These are phyloP conservation scores for Vanrija humicola DNA, from an alignment of 1,284 basidiomycete species.

Conservation along the genomic window DNA sequence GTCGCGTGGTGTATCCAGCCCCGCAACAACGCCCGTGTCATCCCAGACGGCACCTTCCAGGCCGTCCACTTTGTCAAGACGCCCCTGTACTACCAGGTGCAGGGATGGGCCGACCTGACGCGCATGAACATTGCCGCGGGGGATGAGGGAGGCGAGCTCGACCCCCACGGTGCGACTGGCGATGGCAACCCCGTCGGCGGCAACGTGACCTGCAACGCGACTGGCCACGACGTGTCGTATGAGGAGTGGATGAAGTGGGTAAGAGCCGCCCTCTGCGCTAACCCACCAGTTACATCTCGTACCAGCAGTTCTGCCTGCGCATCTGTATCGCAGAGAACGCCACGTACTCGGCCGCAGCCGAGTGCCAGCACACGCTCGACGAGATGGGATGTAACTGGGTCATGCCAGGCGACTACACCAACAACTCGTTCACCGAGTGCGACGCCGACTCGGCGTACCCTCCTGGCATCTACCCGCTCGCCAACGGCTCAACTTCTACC, in stretches of 20 bases:
- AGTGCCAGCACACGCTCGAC: slow-evolving; percentile 48
- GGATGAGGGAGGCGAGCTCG: slow-evolving; percentile 53
- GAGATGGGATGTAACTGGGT: slow-evolving; percentile 51
- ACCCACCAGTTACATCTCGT: slow-evolving; percentile 45
- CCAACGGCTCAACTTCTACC: slow-evolving; percentile 45
- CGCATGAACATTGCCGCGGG: slow-evolving; percentile 49
- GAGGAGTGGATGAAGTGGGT: slow-evolving; percentile 54
- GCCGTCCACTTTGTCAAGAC: slow-evolving; percentile 54
- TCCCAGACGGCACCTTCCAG: slow-evolving; percentile 53
- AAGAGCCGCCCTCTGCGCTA: too few species aligned
- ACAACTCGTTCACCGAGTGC: slow-evolving; percentile 49
- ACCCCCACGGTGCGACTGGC: slow-evolving; percentile 52
- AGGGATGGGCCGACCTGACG: slow-evolving; percentile 50
- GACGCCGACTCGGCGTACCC: slow-evolving; percentile 49
- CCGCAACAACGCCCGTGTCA: slow-evolving; percentile 54
- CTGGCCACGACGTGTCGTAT: slow-evolving; percentile 53
- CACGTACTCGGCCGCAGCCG: slow-evolving; percentile 38
- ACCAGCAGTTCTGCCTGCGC: slow-evolving; percentile 49
- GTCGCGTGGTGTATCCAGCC: slow-evolving; percentile 58
- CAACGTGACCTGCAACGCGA: slow-evolving; percentile 54
- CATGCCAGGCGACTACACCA: slow-evolving; percentile 51
- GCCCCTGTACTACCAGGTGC: slow-evolving; percentile 53
- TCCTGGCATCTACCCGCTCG: slow-evolving; percentile 45
- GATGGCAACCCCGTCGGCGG: slow-evolving; percentile 55
- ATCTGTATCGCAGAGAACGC: slow-evolving; percentile 49